Percentiles rank a stretch among this genome's conserved stretches.
These are phyloP conservation scores for Stellera chamaejasme DNA, from an alignment of 345 rosid genomes.

Conservation along the genomic window DNA sequence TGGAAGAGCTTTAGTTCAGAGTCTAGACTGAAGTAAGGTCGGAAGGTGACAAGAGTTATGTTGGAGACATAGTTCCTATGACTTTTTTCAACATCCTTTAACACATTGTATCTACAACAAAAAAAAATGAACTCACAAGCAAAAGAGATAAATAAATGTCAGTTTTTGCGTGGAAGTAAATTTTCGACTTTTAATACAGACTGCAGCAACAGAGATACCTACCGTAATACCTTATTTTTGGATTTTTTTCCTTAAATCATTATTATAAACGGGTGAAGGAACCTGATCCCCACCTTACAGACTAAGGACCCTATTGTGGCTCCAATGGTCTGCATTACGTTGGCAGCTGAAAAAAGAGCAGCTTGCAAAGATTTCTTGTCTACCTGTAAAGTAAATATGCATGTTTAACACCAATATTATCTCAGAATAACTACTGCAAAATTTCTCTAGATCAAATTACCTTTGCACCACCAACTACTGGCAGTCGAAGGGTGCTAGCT, in stretches of 20 bases:
- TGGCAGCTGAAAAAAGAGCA: constrained; percentile 73
- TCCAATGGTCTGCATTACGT: constrained; percentile 81
- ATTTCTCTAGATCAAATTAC: constrained; percentile 23
- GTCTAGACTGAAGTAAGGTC: neutral
- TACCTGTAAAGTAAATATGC: constrained; percentile 32
- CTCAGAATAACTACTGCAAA: too few relatives aligned
- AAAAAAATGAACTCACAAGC: neutral
- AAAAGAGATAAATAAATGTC: too few relatives aligned
- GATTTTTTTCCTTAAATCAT: too few relatives aligned
- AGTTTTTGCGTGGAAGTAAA: too few relatives aligned
- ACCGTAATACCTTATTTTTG: too few relatives aligned
- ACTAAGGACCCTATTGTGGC: constrained; percentile 50
- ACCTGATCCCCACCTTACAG: constrained; percentile 41
- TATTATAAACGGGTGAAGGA: neutral
- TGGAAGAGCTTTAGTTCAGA: constrained; percentile 3
- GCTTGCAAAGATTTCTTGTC: constrained; percentile 58
- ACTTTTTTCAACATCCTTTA: too few relatives aligned
- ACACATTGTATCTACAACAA: neutral
- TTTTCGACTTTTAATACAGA: too few relatives aligned
- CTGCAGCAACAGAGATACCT: too few relatives aligned
- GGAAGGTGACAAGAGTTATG: constrained; percentile 7
- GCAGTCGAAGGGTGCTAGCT: constrained; percentile 81
- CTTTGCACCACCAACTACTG: constrained; percentile 71
- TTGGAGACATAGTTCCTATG: constrained; percentile 10
- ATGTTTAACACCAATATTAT: too few relatives aligned